Conservation (phyloP, 2,329 filamentous ascomycete genomes). For the Fusarium xylarioides region DNA sequence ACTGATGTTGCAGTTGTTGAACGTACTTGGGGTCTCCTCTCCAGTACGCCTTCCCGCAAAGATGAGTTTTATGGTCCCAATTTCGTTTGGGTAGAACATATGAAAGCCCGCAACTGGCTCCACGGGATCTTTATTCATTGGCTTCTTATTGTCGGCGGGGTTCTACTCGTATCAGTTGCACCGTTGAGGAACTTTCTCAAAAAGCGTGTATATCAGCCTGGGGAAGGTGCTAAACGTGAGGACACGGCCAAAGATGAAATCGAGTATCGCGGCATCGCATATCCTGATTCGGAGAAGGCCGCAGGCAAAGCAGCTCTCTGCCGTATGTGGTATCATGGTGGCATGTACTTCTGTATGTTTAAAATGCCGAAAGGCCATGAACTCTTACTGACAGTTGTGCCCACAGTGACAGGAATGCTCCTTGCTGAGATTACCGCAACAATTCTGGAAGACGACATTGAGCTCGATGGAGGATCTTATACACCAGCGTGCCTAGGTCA, state of each 20-base stretch:
- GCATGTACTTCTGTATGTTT: conserved; percentile 70
- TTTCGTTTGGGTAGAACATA: conserved; percentile 67
- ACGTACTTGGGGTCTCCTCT: conserved; percentile 69
- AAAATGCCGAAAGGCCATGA: neutral
- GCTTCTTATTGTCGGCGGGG: conserved; percentile 52
- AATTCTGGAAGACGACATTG: conserved; percentile 69
- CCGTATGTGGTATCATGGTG: conserved; percentile 65
- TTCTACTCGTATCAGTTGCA: conserved; percentile 56
- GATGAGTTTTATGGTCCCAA: conserved; percentile 67
- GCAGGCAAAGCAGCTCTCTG: conserved; percentile 61
- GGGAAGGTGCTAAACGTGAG: conserved; percentile 63
- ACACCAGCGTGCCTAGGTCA: conserved; percentile 78
- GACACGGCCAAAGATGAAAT: conserved; percentile 65
- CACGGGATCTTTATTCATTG: conserved; percentile 62
- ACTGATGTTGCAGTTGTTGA: conserved; percentile 66
- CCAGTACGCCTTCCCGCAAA: conserved; percentile 54
- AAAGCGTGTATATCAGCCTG: conserved; percentile 60
- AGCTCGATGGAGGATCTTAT: conserved; percentile 72
- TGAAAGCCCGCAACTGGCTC: conserved; percentile 59
- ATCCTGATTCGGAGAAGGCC: conserved; percentile 62
- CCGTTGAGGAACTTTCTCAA: conserved; percentile 57
- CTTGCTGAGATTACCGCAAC: conserved; percentile 71
- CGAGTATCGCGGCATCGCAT: conserved; percentile 71
- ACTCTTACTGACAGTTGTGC: conserved; percentile 5
- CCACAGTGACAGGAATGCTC: conserved; percentile 70